phyloP scores from a whole-genome alignment of 2,329 filamentous ascomycete species.

The Fusarium mangiferae region DNA sequence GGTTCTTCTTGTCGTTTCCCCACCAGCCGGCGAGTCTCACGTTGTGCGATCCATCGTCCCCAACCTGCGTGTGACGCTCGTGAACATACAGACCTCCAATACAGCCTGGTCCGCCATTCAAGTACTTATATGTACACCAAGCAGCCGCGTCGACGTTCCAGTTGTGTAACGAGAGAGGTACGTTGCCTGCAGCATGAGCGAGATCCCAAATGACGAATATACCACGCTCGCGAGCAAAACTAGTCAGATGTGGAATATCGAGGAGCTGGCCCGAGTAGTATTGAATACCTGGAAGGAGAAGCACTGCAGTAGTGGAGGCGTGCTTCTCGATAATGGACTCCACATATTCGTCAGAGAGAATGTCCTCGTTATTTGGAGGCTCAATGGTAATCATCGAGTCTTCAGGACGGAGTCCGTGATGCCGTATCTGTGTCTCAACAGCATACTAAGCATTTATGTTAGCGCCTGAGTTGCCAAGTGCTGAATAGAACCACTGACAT shows the following conservation, averaged over 20 bases:
- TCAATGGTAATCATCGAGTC: constrained; percentile 77
- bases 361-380: constrained; percentile 60
- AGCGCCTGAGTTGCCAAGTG: background rate
- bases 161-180: constrained; percentile 77
- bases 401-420: constrained; percentile 71
- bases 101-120: constrained; percentile 82
- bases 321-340: constrained; percentile 78
- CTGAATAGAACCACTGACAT: constrained; percentile 56
- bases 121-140: constrained; percentile 92
- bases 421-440: constrained; percentile 78
- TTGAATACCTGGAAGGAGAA: constrained; percentile 84
- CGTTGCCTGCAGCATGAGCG: constrained; percentile 83
- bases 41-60: constrained; percentile 58
- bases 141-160: constrained; percentile 88
- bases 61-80: constrained; percentile 70
- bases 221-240: constrained; percentile 73
- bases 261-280: constrained; percentile 89
- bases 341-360: constrained; percentile 74
- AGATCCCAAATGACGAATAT: constrained; percentile 84
- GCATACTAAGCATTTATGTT: constrained; percentile 66
- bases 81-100: constrained; percentile 84
- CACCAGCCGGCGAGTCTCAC: constrained; percentile 83
- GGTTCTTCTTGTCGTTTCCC: constrained; percentile 75
- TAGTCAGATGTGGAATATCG: constrained; percentile 79
- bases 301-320: constrained; percentile 73